Percentiles rank a stretch among this genome's conserved stretches.
phyloP scores from a whole-genome alignment of 2,329 filamentous ascomycete genomes.

The Nigrospora osmanthi region DNA sequence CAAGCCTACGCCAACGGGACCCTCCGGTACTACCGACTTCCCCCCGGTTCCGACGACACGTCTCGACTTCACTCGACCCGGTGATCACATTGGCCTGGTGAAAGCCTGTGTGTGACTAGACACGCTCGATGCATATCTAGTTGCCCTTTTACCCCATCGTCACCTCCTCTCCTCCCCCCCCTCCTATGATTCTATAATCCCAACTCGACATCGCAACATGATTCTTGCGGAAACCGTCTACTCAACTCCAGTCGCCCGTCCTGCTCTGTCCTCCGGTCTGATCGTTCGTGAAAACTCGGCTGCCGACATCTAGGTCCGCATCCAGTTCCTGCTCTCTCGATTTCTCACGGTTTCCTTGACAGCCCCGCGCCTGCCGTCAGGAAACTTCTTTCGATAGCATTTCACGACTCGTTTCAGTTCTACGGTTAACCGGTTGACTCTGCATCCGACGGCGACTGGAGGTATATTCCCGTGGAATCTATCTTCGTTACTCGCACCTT shows the following conservation, averaged over 20 bases:
- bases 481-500: slow-evolving; percentile 14
- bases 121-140: slow-evolving; percentile 20
- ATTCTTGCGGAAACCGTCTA: slow-evolving; percentile 42
- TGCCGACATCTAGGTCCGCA: slow-evolving; percentile 34
- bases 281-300: slow-evolving; percentile 46
- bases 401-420: slow-evolving; percentile 25
- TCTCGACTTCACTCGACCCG: slow-evolving; percentile 1
- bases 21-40: too few relatives aligned
- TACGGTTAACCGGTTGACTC: slow-evolving; percentile 41
- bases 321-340: slow-evolving; percentile 32
- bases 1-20: too few relatives aligned
- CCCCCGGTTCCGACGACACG: too few relatives aligned
- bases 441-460: slow-evolving; percentile 49
- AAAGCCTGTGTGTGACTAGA: slow-evolving; percentile 11
- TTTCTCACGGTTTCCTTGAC: slow-evolving; percentile 24
- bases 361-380: slow-evolving; percentile 27
- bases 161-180: slow-evolving; percentile 19
- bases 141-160: slow-evolving; percentile 19
- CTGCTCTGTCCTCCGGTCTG: slow-evolving; percentile 52
- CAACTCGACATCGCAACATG: slow-evolving; percentile 40
- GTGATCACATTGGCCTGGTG: slow-evolving; percentile 14
- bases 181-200: slow-evolving; percentile 17
- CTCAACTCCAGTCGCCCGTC: slow-evolving; percentile 55
- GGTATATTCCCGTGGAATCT: slow-evolving; percentile 20
- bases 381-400: slow-evolving; percentile 33